phyloP scores from a whole-genome alignment of 306 rosid species.

The Cucurbita maxima region DNA sequence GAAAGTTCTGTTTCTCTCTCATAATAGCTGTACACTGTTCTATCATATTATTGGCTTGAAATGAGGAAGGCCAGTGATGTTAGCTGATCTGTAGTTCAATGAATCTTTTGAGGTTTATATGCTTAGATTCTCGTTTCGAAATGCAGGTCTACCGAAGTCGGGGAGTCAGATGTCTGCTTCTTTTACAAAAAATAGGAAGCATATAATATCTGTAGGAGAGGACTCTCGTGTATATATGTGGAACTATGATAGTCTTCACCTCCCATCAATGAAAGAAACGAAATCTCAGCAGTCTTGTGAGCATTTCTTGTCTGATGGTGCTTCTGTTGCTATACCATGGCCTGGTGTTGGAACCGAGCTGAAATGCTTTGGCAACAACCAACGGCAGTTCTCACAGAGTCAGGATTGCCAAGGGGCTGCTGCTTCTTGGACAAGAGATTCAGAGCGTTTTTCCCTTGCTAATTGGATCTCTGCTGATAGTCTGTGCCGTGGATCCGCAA shows the following conservation, averaged over 20 bases:
- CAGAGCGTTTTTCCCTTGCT: constrained; percentile 34
- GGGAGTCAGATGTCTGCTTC: constrained; percentile 74
- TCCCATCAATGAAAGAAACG: constrained; percentile 19
- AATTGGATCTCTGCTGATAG: constrained; percentile 59
- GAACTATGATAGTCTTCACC: constrained; percentile 25
- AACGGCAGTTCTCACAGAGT: neutral
- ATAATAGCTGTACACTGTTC: neutral
- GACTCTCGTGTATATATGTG: constrained; percentile 70
- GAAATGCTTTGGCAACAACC: neutral
- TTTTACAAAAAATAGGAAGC: constrained; percentile 42
- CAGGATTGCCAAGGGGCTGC: constrained; percentile 6
- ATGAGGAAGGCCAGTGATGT: neutral
- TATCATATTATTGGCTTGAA: neutral
- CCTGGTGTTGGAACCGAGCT: constrained; percentile 24
- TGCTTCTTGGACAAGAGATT: constrained; percentile 19
- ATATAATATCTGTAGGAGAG: constrained; percentile 57
- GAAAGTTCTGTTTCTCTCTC: neutral
- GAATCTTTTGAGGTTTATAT: neutral
- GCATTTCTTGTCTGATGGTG: constrained; percentile 56
- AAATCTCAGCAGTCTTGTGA: constrained; percentile 48
- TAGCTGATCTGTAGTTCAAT: neutral
- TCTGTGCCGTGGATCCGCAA: constrained; percentile 38
- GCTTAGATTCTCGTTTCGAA: constrained; percentile 3
- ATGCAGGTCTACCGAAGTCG: constrained; percentile 49
- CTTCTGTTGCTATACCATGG: constrained; percentile 71